Percentiles rank a stretch among this genome's conserved stretches.
These are phyloP conservation scores for Paramecium caudatum DNA, from an alignment of 73 alveolate genomes.

Conservation along the genomic window DNA sequence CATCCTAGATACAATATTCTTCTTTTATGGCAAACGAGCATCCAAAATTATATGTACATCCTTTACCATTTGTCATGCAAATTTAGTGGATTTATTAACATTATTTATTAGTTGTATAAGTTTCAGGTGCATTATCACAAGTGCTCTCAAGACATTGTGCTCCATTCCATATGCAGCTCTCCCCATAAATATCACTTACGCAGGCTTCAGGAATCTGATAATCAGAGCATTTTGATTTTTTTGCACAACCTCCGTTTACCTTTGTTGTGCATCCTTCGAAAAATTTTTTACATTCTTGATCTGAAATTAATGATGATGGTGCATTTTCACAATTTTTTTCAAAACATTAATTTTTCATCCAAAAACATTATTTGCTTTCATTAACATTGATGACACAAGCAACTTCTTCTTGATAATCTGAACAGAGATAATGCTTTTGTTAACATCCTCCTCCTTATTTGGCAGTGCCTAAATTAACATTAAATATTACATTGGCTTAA, in stretches of 20 bases:
- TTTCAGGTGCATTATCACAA: slow-evolving; percentile 51
- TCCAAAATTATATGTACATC: background rate
- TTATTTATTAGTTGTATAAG: slow-evolving; percentile 31
- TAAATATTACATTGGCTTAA: background rate
- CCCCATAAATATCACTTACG: background rate
- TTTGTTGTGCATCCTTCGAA: slow-evolving; percentile 17
- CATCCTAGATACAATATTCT: background rate
- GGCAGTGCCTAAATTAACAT: background rate
- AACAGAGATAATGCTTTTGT: background rate
- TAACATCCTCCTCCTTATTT: slow-evolving; percentile 18
- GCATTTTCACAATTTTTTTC: slow-evolving; percentile 38
- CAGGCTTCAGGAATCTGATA: background rate
- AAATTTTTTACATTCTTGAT: slow-evolving; percentile 2
- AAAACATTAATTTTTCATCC: background rate
- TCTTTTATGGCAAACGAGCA: background rate
- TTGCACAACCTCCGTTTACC: slow-evolving; percentile 21
- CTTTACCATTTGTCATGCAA: slow-evolving; percentile 36
- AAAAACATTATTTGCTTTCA: background rate
- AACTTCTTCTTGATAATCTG: background rate
- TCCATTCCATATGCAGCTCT: slow-evolving; percentile 32
- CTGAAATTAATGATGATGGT: background rate
- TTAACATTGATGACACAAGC: background rate
- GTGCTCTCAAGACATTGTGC: background rate
- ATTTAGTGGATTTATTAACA: background rate
- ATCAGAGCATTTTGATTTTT: background rate